Evolutionary conservation across 768 basidiomycete genomes (phyloP).

Genomic region (Paxillus rubicundulus): DNA sequence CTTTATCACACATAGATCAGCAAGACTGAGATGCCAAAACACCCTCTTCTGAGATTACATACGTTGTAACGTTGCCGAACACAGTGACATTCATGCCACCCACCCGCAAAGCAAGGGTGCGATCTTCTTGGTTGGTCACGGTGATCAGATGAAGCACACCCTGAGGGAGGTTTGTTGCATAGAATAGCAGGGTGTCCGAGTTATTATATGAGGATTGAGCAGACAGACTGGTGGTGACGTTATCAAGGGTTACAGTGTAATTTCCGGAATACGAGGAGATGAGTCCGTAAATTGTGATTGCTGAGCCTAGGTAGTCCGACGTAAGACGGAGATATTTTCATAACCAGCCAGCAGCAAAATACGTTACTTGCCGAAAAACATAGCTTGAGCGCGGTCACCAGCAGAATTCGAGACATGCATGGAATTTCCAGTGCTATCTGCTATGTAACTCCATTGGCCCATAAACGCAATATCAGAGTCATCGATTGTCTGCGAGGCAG

Average conservation of each 20-base stretch:
- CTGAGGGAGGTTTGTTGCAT: slow-evolving; percentile 57
- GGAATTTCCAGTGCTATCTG: slow-evolving; percentile 27
- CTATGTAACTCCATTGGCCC: slow-evolving; percentile 53
- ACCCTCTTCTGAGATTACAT: slow-evolving; percentile 13
- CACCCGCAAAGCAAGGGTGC: slow-evolving; percentile 46
- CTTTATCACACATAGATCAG: slow-evolving; percentile 13
- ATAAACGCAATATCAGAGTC: slow-evolving; percentile 48
- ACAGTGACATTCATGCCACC: slow-evolving; percentile 51
- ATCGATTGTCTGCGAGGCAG: slow-evolving; percentile 37
- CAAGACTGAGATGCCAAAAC: not conserved
- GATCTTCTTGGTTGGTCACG: slow-evolving; percentile 55
- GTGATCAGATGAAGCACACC: slow-evolving; percentile 46
- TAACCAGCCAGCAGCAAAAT: not conserved
- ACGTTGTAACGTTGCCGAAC: slow-evolving; percentile 33
- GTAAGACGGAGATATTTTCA: slow-evolving; percentile 4
- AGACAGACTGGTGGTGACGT: slow-evolving; percentile 45
- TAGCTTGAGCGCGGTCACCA: slow-evolving; percentile 44
- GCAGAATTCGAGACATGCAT: slow-evolving; percentile 35
- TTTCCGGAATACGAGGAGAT: slow-evolving; percentile 56
- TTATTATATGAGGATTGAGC: slow-evolving; percentile 53
- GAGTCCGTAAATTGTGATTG: slow-evolving; percentile 58
- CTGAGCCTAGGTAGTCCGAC: slow-evolving; percentile 46
- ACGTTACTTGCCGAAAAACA: slow-evolving; percentile 46
- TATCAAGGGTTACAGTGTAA: slow-evolving; percentile 58
- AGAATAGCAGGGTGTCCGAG: slow-evolving; percentile 57